Percentiles rank a stretch among this genome's conserved stretches.
Evolutionary conservation across 495 filamentous ascomycete species (phyloP).

Genomic region (Talaromyces thailandensis): DNA sequence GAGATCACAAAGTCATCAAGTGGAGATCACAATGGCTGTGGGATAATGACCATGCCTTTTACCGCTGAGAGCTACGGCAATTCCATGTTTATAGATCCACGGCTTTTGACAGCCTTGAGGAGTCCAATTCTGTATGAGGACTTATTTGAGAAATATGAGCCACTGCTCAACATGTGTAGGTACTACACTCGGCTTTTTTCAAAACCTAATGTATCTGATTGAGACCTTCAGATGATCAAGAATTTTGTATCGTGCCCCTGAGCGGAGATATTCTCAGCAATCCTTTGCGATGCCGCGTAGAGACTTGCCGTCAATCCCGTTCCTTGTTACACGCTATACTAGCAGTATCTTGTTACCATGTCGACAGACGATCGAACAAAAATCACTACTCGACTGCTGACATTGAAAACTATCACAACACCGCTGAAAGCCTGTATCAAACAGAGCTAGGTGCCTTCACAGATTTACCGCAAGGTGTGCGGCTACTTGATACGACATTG

Average conservation of each 20-base stretch:
- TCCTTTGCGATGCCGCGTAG: constrained; percentile 1
- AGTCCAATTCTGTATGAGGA: not conserved
- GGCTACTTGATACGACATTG: constrained; percentile 11
- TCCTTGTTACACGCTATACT: constrained; percentile 13
- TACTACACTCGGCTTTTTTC: constrained; percentile 5
- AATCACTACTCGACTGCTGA: constrained; percentile 3
- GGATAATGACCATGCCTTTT: not conserved
- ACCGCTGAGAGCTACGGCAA: not conserved
- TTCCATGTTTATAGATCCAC: not conserved
- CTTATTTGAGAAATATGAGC: not conserved
- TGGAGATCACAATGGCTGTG: not conserved
- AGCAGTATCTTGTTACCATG: constrained; percentile 14
- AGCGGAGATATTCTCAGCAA: constrained; percentile 1
- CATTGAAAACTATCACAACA: constrained; percentile 8
- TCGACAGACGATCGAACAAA: not conserved
- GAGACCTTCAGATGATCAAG: not conserved
- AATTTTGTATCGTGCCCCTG: not conserved
- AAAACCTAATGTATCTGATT: not conserved
- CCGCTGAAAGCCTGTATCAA: constrained; percentile 7
- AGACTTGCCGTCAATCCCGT: constrained; percentile 3
- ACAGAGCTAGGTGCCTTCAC: not conserved
- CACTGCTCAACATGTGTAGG: constrained; percentile 2
- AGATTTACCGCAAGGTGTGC: not conserved
- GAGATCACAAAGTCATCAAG: not conserved
- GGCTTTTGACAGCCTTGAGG: not conserved